Percentiles rank a stretch among this genome's conserved stretches.
Evolutionary conservation across 2,329 filamentous ascomycete species (phyloP).

Genomic region (Leptodontidium sp.): DNA sequence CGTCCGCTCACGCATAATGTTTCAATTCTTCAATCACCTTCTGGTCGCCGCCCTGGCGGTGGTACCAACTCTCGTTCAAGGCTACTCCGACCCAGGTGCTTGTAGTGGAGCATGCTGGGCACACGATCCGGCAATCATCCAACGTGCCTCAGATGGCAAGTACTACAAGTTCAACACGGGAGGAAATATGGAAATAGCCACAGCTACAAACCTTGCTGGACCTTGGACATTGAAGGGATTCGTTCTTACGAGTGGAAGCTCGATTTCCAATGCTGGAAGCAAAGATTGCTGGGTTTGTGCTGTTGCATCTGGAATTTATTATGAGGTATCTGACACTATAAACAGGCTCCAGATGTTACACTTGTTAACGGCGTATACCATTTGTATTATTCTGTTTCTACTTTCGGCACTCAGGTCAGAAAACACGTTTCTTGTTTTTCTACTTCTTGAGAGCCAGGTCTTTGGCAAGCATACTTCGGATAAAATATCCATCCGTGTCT

Average conservation of each 20-base stretch:
- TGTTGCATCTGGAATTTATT: background rate
- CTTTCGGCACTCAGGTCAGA: conserved; percentile 58
- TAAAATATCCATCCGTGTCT: background rate
- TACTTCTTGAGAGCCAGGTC: background rate
- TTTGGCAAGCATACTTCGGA: background rate
- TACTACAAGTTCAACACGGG: conserved; percentile 55
- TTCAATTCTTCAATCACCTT: conserved; percentile 21
- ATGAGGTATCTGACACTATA: background rate
- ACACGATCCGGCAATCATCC: conserved; percentile 53
- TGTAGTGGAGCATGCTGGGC: conserved; percentile 52
- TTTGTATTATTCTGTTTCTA: conserved; percentile 66
- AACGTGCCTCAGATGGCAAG: conserved; percentile 50
- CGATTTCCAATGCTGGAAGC: conserved; percentile 48
- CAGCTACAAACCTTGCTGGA: conserved; percentile 49
- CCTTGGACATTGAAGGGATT: conserved; percentile 53
- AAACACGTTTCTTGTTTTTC: background rate
- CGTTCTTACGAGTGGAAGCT: conserved; percentile 49
- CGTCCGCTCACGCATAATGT: conserved; percentile 21
- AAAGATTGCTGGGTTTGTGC: conserved; percentile 52
- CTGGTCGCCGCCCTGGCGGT: conserved; percentile 16
- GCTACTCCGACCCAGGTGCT: conserved; percentile 48
- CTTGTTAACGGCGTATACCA: conserved; percentile 66
- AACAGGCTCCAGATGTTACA: conserved; percentile 68
- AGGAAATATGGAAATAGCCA: conserved; percentile 51
- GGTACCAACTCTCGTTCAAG: conserved; percentile 29